phyloP scores from a whole-genome alignment of 2,329 filamentous ascomycete genomes.

The Botrytis medusae region DNA sequence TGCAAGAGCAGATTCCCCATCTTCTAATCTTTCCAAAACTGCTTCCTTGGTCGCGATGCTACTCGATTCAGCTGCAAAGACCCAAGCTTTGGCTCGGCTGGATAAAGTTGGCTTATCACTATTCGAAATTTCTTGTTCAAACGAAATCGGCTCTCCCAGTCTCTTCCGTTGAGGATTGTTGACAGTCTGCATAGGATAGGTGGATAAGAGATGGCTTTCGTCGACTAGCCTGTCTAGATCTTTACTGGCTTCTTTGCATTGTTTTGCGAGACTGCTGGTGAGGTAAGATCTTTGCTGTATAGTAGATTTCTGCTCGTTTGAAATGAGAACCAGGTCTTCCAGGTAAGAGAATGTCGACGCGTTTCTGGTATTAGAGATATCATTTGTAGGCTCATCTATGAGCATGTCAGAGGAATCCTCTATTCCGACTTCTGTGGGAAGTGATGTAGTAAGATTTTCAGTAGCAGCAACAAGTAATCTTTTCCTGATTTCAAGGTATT shows the following conservation, averaged over 20 bases:
- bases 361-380: slow-evolving; percentile 17
- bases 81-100: slow-evolving; percentile 55
- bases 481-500: slow-evolving; percentile 53
- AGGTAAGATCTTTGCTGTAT: slow-evolving; percentile 61
- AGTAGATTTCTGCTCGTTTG: slow-evolving; percentile 56
- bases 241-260: slow-evolving; percentile 52
- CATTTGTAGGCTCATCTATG: slow-evolving; percentile 13
- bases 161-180: slow-evolving; percentile 27
- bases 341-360: slow-evolving; percentile 54
- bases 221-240: slow-evolving; percentile 55
- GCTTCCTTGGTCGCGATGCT: slow-evolving; percentile 58
- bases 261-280: slow-evolving; percentile 50
- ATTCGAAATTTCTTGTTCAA: slow-evolving; percentile 47
- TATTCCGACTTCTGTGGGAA: slow-evolving; percentile 1
- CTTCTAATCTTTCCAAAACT: slow-evolving; percentile 60
- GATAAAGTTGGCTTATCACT: slow-evolving; percentile 45
- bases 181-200: slow-evolving; percentile 47
- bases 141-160: slow-evolving; percentile 42
- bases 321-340: slow-evolving; percentile 51
- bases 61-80: slow-evolving; percentile 58
- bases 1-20: slow-evolving; percentile 56
- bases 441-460: slow-evolving; percentile 21
- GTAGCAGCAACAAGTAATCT: slow-evolving; percentile 44
- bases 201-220: slow-evolving; percentile 61
- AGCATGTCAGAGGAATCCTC: slow-evolving; percentile 4